Base-by-base conservation (phyloP, 306 rosid genomes). In the Glycyrrhiza uralensis region DNA sequence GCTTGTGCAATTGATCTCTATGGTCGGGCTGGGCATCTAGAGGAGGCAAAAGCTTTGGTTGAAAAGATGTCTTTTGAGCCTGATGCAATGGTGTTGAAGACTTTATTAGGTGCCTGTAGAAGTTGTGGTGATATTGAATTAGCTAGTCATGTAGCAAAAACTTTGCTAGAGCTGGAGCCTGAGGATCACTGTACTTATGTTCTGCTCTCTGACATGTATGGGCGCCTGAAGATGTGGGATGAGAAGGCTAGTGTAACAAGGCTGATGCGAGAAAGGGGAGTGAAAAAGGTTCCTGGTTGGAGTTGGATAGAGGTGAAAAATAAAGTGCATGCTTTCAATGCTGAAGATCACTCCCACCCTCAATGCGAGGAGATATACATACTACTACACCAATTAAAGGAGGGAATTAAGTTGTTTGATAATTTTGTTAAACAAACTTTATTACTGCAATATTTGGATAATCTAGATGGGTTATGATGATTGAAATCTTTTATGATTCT, bases 231-330 rank as follows among this genome's bases (percentile, higher is more conserved):
- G 76, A 85, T 78, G 71, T 93, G 96, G 98, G 81, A 78, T 45
- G 90, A 86, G 51, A 87, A 85, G 70, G 96, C 91, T 65, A 77
- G 78, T 4, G 66, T 93, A 54, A 85, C 87, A 52, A 90, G 82
- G 87, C 73, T 90, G 69, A 92, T 88, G 96, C 84, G 86, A 67
- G 86, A 88, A 56, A 87, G 90, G 71, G 86, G 90, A 32, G 96
- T 90, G 69, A 90, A 83, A 59, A 90, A 90, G 80, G 85, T 88
- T 69, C 96, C 93, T 12, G 93, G 96, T 76, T 92, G 90, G 88
- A 88, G 96, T 83, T 93, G 98, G 98, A 85, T 88, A 49, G 96
- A 90, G 84, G 82, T 84, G 39, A 71, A 85, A 60, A 88, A 85
- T 60, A 66, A 88, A 65, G 91, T 87, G 41, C 87, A 87, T 69